These are phyloP conservation scores for Inga oerstediana DNA, from an alignment of 306 rosid species.

Conservation along the genomic window DNA sequence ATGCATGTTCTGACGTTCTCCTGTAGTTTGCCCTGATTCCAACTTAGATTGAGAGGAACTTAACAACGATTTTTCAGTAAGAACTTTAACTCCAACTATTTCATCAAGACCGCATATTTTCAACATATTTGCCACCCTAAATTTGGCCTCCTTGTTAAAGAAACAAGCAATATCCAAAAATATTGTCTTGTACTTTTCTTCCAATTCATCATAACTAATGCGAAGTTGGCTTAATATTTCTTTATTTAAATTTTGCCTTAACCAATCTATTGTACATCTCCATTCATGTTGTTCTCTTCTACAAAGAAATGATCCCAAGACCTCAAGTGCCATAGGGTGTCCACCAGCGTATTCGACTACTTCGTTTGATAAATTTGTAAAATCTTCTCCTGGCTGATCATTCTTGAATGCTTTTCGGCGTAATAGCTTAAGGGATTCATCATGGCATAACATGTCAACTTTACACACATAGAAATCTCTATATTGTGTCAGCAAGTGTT, in stretches of 20 bases:
- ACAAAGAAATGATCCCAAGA: neutral
- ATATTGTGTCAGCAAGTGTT: neutral
- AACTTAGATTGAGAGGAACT: neutral
- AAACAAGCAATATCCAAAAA: constrained; percentile 6
- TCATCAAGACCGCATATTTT: neutral
- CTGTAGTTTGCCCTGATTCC: neutral
- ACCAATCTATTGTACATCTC: neutral
- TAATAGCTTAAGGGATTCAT: neutral
- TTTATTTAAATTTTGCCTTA: neutral
- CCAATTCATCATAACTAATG: neutral
- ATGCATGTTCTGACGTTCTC: neutral
- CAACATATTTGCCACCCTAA: neutral
- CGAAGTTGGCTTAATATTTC: neutral
- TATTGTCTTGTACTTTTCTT: neutral
- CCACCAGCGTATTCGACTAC: neutral
- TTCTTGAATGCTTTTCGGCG: neutral
- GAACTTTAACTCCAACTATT: neutral
- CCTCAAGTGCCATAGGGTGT: neutral
- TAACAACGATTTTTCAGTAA: neutral
- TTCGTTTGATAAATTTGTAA: neutral
- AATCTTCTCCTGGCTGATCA: neutral
- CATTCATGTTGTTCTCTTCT: neutral
- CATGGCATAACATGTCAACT: neutral
- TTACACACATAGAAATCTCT: neutral
- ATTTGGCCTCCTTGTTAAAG: neutral